Percentiles rank a stretch among this genome's conserved stretches.
Evolutionary conservation across 2,329 filamentous ascomycete species (phyloP).

Genomic region (Colletotrichum sp.): DNA sequence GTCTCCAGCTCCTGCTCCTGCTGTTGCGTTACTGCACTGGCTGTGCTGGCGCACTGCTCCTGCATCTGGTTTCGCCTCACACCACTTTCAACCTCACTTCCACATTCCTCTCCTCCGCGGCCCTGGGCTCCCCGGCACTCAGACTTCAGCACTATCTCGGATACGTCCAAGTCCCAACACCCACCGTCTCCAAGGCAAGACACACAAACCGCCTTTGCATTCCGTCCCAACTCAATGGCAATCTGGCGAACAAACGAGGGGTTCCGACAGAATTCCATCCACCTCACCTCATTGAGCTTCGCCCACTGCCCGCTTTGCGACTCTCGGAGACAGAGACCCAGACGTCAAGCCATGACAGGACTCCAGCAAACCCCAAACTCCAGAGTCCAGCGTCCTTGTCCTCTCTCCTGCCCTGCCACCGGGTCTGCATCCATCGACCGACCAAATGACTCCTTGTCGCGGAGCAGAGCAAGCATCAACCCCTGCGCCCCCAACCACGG

Average conservation of each 20-base stretch:
- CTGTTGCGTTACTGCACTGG: neutral
- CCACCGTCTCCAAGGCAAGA: neutral
- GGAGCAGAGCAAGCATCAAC: neutral
- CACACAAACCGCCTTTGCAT: constrained; percentile 8
- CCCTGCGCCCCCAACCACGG: neutral
- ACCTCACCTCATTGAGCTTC: neutral
- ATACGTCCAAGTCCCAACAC: constrained; percentile 10
- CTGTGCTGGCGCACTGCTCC: neutral
- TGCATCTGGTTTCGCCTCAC: neutral
- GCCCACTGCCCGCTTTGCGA: neutral
- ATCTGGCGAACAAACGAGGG: neutral
- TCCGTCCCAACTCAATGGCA: neutral
- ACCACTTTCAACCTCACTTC: neutral
- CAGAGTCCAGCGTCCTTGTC: neutral
- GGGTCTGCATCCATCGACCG: neutral
- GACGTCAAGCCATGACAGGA: neutral
- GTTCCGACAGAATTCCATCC: neutral
- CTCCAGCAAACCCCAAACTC: neutral
- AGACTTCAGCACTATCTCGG: constrained; percentile 2
- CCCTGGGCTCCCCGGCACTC: neutral
- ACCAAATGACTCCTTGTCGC: neutral
- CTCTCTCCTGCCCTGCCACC: neutral
- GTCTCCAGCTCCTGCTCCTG: neutral
- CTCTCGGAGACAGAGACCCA: neutral
- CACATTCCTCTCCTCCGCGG: neutral